Percentiles rank a stretch among this genome's conserved stretches.
Evolutionary conservation across 225 moss, liverwort and hornwort species (phyloP).

Genomic region (Sphagnum tenellum): DNA sequence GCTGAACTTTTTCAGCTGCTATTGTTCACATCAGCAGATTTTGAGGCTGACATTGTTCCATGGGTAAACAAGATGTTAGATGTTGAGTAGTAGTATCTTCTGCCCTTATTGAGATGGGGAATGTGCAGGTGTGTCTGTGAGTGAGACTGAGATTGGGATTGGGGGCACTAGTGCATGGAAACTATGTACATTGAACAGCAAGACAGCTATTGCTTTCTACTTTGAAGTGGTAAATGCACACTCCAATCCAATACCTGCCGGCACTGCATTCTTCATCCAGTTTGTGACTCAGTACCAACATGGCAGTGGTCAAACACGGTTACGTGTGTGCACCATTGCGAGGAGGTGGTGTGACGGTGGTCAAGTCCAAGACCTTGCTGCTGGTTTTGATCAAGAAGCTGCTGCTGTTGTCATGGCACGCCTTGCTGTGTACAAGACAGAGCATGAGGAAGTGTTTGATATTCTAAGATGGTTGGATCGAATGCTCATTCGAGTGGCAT

Average conservation of each 20-base stretch:
- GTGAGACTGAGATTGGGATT: constrained; percentile 82
- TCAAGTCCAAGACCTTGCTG: constrained; percentile 72
- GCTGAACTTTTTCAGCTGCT: no score
- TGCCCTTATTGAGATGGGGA: background rate
- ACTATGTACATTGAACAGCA: constrained; percentile 63
- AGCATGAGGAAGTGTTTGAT: constrained; percentile 91
- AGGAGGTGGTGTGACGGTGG: constrained; percentile 89
- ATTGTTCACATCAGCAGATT: no score
- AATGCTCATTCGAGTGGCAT: constrained; percentile 90
- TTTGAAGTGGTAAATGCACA: constrained; percentile 95
- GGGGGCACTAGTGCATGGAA: constrained; percentile 97
- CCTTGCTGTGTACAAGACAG: constrained; percentile 86
- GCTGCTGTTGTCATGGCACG: constrained; percentile 96
- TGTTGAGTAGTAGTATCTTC: no score
- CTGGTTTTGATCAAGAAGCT: constrained; percentile 93
- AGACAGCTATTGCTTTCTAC: constrained; percentile 75
- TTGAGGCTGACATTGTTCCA: no score
- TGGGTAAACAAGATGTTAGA: no score
- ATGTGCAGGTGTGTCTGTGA: constrained; percentile 58
- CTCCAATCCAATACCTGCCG: constrained; percentile 81
- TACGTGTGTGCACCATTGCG: constrained; percentile 84
- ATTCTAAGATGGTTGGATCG: constrained; percentile 97
- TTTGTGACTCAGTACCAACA: constrained; percentile 86
- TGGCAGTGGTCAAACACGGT: constrained; percentile 63
- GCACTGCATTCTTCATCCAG: constrained; percentile 88